Evolutionary conservation across 1,284 basidiomycete species (phyloP), one percentile per base, ranked within the genome.

Genomic region (Rhodotorula sp.): DNA sequence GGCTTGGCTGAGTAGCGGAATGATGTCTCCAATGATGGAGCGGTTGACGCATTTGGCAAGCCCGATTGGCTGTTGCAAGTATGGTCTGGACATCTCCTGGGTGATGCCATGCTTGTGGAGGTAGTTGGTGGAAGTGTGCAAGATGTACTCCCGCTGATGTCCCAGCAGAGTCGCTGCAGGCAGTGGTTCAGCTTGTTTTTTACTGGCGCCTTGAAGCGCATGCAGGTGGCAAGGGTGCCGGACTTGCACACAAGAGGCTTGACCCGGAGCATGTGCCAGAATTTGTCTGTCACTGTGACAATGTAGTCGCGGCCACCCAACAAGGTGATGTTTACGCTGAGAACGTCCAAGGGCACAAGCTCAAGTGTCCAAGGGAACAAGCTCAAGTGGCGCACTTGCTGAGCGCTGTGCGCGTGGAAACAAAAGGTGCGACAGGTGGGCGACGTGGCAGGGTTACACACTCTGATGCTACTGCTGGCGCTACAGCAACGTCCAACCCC

Each of bases 261-360:
- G 4, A 79, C 76, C 56, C 66, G 77, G 58, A 74, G 70, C 32
- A 77, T 77, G 13, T 72, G 66, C 7, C 77, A 76, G 53, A 68
- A 73, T 61, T 83, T 79, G 72, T n/a, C n/a, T n/a, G n/a, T n/a
- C n/a, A n/a, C n/a, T 83, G 78, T 79, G n/a, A 82, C 74, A 78
- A 79, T 81, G 72, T 83, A 83, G 12, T 70, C 73, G 60, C 77
- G 79, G 10, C 82, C 82, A 37, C 73, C 66, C 25, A 54, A 21
- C 67, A 36, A 79, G 78, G n/a, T 50, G 57, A 65, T 22, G 77
- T 75, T 22, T 82, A 64, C 46, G 78, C 82, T 54, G 81, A 82
- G 78, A 13, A 84, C 69, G 67, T 84, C 83, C 55, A 79, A 73
- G 74, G 82, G 83, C 34, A 83, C 76, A 21, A 82, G n/a, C n/a